Conservation (phyloP, 495 filamentous ascomycete genomes). For the Aspergillus sclerotiicarbonarius region DNA sequence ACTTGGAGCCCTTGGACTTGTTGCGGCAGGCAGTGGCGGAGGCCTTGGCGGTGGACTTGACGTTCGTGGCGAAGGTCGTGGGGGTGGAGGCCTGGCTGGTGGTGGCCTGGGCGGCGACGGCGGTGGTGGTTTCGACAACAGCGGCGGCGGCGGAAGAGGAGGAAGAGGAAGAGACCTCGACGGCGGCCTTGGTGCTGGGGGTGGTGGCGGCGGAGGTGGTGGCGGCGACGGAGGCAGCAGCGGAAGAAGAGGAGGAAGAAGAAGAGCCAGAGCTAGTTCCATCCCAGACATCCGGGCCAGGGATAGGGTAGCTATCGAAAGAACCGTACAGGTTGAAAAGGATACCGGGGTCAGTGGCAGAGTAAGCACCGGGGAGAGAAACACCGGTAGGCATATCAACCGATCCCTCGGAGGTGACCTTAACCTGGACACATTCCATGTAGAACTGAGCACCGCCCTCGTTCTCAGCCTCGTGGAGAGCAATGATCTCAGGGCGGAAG, state of each 20-base stretch:
- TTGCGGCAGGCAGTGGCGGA: not conserved
- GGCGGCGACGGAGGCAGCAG: conserved; percentile 3
- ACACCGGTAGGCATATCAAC: conserved; percentile 20
- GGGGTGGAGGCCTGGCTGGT: conserved; percentile 4
- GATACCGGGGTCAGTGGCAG: conserved; percentile 18
- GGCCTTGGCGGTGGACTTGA: not conserved
- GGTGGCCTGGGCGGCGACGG: conserved; percentile 1
- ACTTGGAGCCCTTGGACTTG: not conserved
- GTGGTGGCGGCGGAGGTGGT: conserved; percentile 5
- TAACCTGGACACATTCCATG: conserved; percentile 28
- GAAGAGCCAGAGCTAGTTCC: conserved; percentile 16
- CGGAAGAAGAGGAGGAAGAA: conserved; percentile 3
- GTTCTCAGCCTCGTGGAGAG: conserved; percentile 21
- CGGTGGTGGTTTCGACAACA: conserved; percentile 5
- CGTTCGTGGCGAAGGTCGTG: conserved; percentile 14
- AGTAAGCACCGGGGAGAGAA: conserved; percentile 23
- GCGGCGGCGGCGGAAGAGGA: conserved; percentile 7
- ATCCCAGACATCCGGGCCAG: conserved; percentile 26
- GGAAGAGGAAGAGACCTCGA: not conserved
- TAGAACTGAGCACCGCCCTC: conserved; percentile 25
- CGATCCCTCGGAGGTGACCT: conserved; percentile 22
- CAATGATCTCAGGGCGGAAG: conserved; percentile 27
- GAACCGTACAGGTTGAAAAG: conserved; percentile 23
- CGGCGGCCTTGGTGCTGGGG: conserved; percentile 2
- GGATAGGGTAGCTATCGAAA: conserved; percentile 23